These are phyloP conservation scores for Neotropicomus parvogracilis DNA, from an alignment of 1,284 basidiomycete genomes.

Conservation along the genomic window DNA sequence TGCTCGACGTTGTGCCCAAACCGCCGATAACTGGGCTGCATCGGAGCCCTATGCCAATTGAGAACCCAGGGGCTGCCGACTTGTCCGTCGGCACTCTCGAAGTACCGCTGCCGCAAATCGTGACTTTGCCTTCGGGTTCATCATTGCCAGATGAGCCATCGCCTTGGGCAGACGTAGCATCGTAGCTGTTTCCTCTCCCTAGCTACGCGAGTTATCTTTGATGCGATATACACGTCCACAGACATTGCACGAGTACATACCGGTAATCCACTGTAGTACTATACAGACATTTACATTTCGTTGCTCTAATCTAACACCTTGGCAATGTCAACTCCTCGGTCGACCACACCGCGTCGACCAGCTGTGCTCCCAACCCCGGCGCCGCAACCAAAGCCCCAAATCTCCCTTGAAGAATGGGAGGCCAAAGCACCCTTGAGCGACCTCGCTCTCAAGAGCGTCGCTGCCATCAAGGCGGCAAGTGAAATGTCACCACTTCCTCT, in stretches of 20 bases:
- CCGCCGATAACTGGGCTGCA: constrained; percentile 12
- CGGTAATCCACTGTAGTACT: constrained; percentile 11
- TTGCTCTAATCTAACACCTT: not conserved
- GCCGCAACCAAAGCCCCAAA: constrained; percentile 38
- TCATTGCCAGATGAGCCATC: constrained; percentile 27
- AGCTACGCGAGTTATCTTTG: constrained; percentile 6
- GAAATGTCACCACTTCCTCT: constrained; percentile 62
- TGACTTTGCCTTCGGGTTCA: constrained; percentile 10
- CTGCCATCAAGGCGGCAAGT: constrained; percentile 58
- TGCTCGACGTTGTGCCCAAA: constrained; percentile 27
- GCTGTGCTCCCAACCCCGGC: constrained; percentile 25
- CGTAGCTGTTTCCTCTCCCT: constrained; percentile 1
- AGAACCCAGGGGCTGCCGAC: constrained; percentile 4
- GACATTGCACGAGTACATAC: not conserved
- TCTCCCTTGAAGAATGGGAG: constrained; percentile 88
- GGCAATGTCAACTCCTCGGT: constrained; percentile 23
- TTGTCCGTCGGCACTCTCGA: constrained; percentile 5
- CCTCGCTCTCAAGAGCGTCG: constrained; percentile 64
- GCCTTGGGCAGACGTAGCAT: constrained; percentile 27
- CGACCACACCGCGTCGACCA: constrained; percentile 25
- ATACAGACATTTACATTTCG: constrained; percentile 2
- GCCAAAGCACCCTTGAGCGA: constrained; percentile 72
- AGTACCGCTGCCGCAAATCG: constrained; percentile 10
- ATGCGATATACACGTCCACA: constrained; percentile 5
- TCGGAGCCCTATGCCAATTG: constrained; percentile 18